Evolutionary conservation across 1,284 basidiomycete species (phyloP), one percentile per base, ranked within the genome.

Genomic region (Apiotrichum brassicae): DNA sequence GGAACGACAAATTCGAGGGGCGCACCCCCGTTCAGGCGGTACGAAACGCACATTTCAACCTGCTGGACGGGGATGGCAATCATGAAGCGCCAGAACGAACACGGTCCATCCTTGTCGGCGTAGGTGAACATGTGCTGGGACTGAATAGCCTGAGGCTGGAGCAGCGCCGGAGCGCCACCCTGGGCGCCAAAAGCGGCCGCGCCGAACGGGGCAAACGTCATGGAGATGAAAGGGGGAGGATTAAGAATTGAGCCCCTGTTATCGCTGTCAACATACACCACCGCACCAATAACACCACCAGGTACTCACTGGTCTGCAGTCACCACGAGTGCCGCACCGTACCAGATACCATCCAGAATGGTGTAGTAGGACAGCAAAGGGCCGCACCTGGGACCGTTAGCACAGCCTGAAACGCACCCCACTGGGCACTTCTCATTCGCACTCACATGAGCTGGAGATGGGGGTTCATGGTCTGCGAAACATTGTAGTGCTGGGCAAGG

Each of bases 31-130:
- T 93, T 92, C 57, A 92, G 77, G 39, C 78, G 67, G 68, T 97
- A 97, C 46, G 76, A 77, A 40, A 95, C 79, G n/a, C 78, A 75
- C 78, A 89, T 87, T 73, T 94, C 88, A 32, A 77, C 73, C 8
- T 77, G 72, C 5, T 79, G 77, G 8, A 97, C 71, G 6, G 88
- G 89, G 48, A 98, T 79, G 59, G 86, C 81, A 48, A 97, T 81
- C 68, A 86, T 79, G 76, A 97, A 97, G 47, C 95, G 80, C 88
- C 91, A 97, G 75, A 98, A 98, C 1, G 88, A 90, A 66, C 81
- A 89, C 0, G 85, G 84, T 14, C 88, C 75, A 36, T 80, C 78
- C 48, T 75, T 72, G 16, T 85, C 84, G 18, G 78, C 76, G 73
- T 93, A 91, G 9, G 86, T 84, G 74, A 82, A 87, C 41, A 97